A percentile compares a stretch with the other conserved stretches of the same genome.
Evolutionary conservation across 768 basidiomycete species (phyloP).

Genomic region (Suillus americanus): DNA sequence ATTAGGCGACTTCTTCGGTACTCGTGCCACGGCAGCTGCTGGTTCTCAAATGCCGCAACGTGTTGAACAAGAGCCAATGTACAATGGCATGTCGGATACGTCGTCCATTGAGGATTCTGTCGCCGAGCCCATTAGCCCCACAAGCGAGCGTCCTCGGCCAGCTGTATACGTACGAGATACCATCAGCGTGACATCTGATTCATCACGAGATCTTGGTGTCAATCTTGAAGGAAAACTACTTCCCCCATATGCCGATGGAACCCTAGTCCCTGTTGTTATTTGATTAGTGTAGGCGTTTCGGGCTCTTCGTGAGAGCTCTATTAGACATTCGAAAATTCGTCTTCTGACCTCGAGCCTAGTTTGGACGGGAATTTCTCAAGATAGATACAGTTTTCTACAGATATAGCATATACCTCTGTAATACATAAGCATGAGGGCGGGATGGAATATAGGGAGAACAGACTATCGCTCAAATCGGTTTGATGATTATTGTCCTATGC

Average conservation of each 20-base stretch:
- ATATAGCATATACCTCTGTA: constrained; percentile 1
- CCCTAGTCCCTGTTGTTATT: constrained; percentile 28
- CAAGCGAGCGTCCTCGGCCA: constrained; percentile 25
- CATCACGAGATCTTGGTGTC: constrained; percentile 25
- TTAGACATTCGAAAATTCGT: background rate
- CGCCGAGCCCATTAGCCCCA: constrained; percentile 33
- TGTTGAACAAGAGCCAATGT: constrained; percentile 25
- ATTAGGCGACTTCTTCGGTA: constrained; percentile 69
- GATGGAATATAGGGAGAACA: background rate
- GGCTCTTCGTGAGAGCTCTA: background rate
- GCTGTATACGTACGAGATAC: constrained; percentile 32
- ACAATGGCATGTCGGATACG: constrained; percentile 32
- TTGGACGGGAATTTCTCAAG: background rate
- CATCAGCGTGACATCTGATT: constrained; percentile 26
- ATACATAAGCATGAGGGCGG: background rate
- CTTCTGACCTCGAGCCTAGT: background rate
- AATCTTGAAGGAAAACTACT: constrained; percentile 31
- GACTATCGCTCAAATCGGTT: background rate
- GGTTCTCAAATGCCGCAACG: constrained; percentile 23
- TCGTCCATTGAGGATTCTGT: constrained; percentile 39
- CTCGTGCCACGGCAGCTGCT: constrained; percentile 44
- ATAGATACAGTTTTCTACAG: background rate
- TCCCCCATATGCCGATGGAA: constrained; percentile 15
- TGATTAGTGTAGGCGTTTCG: constrained; percentile 15
- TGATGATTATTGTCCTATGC: background rate